These are phyloP conservation scores for Aspergillus nidulans DNA, from an alignment of 495 filamentous ascomycete species.

Conservation along the genomic window DNA sequence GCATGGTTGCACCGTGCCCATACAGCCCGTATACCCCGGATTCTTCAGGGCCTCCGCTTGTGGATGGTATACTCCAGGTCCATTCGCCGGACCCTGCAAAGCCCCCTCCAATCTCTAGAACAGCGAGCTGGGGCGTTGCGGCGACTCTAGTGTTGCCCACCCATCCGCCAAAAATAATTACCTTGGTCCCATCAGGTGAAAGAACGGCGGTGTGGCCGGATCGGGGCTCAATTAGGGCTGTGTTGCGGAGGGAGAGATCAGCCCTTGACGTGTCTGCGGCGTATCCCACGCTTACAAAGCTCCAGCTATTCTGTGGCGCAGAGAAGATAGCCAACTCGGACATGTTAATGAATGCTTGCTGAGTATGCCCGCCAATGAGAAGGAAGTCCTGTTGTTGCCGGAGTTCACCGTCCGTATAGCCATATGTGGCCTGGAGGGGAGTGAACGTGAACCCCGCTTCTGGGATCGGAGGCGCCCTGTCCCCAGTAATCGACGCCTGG, in stretches of 20 bases:
- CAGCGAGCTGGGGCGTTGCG: constrained; percentile 73
- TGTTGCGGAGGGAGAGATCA: constrained; percentile 45
- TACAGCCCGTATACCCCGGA: constrained; percentile 75
- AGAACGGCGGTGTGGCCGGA: constrained; percentile 84
- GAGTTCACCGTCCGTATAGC: constrained; percentile 45
- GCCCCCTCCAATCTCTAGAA: constrained; percentile 65
- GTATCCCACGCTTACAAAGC: constrained; percentile 61
- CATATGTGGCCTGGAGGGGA: constrained; percentile 59
- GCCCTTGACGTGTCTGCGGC: constrained; percentile 33
- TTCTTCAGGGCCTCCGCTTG: constrained; percentile 39
- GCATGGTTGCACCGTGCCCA: constrained; percentile 79
- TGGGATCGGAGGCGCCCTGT: constrained; percentile 60
- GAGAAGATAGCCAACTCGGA: constrained; percentile 83
- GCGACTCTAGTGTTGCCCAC: constrained; percentile 71
- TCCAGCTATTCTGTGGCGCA: constrained; percentile 81
- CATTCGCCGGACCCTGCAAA: constrained; percentile 66
- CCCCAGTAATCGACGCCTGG: constrained; percentile 35
- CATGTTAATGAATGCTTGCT: constrained; percentile 85
- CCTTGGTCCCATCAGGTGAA: constrained; percentile 65
- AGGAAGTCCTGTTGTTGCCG: constrained; percentile 73
- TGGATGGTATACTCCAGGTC: constrained; percentile 64
- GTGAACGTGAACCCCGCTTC: constrained; percentile 88
- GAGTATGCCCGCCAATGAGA: constrained; percentile 81
- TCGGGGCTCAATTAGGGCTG: constrained; percentile 58
- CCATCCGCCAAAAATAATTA: constrained; percentile 86